Evolutionary conservation across 2,329 filamentous ascomycete genomes (phyloP).

Genomic region (Mariannaea elegans): DNA sequence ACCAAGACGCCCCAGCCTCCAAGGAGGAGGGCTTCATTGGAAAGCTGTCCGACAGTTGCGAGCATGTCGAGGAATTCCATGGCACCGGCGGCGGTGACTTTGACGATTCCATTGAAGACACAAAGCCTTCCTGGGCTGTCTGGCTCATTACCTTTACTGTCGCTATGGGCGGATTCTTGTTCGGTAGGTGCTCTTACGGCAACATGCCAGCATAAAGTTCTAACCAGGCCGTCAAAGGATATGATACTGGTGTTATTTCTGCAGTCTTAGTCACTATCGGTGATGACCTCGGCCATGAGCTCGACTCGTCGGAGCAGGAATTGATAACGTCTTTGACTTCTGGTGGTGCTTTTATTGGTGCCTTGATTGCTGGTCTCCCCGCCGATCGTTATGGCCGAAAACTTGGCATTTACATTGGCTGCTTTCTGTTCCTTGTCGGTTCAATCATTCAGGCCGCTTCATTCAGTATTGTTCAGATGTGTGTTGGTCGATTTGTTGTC

Average conservation of each 20-base stretch:
- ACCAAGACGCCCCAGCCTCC: constrained; percentile 13
- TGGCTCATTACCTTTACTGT: constrained; percentile 42
- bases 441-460: constrained; percentile 30
- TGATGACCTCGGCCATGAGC: constrained; percentile 26
- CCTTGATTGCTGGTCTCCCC: constrained; percentile 30
- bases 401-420: constrained; percentile 30
- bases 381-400: constrained; percentile 32
- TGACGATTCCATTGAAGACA: constrained; percentile 40
- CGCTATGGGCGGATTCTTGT: constrained; percentile 40
- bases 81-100: constrained; percentile 16
- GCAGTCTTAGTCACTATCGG: constrained; percentile 55
- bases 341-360: constrained; percentile 40
- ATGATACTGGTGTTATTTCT: constrained; percentile 60
- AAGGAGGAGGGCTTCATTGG: constrained; percentile 10
- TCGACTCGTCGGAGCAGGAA: constrained; percentile 49
- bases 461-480: constrained; percentile 31
- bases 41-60: constrained; percentile 17
- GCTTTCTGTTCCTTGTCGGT: constrained; percentile 28
- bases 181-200: constrained; percentile 22
- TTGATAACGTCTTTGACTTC: constrained; percentile 59
- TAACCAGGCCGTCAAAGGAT: constrained; percentile 41
- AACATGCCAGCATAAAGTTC: not conserved
- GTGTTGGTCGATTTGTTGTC: constrained; percentile 49
- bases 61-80: constrained; percentile 18
- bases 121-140: constrained; percentile 34